Evolutionary conservation across 2,329 filamentous ascomycete species (phyloP).

Genomic region (Celoporthe dispersa): DNA sequence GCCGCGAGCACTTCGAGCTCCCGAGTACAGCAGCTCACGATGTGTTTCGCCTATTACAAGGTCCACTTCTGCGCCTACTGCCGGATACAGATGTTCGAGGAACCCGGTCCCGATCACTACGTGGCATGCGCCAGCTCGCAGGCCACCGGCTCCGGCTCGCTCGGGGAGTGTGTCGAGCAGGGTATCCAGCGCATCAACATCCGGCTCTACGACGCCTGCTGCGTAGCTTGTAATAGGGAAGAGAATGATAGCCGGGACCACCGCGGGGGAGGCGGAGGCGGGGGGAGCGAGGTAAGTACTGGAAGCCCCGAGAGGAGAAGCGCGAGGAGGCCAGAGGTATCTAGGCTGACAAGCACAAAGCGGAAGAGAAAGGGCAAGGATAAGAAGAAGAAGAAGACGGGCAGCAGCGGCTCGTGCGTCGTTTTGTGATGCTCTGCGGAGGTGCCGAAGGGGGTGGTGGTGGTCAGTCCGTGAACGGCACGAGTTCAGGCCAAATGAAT

Average conservation of each 20-base stretch:
- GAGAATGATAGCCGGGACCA: not conserved
- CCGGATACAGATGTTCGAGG: conserved; percentile 13
- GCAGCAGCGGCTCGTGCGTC: not conserved
- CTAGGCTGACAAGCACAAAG: not conserved
- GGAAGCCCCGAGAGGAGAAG: not conserved
- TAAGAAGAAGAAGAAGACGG: not conserved
- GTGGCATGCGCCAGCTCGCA: conserved; percentile 17
- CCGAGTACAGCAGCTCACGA: not conserved
- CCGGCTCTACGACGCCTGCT: conserved; percentile 15
- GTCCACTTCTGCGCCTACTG: conserved; percentile 17
- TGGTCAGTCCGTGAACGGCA: not conserved
- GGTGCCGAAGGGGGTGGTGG: not conserved
- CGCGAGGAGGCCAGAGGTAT: too few species aligned
- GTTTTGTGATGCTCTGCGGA: not conserved
- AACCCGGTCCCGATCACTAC: not conserved
- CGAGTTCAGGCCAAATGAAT: too few species aligned
- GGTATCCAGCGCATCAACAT: conserved; percentile 2
- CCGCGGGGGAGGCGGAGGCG: not conserved
- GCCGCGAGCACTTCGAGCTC: not conserved
- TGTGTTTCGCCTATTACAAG: conserved; percentile 19
- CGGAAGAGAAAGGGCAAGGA: not conserved
- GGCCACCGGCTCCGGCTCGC: not conserved
- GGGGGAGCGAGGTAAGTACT: not conserved
- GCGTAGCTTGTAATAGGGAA: conserved; percentile 1
- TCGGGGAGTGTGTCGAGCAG: conserved; percentile 13